Percentiles rank a stretch among this genome's conserved stretches.
Evolutionary conservation across 2,329 filamentous ascomycete genomes (phyloP).

Genomic region (Cordyceps javanica): DNA sequence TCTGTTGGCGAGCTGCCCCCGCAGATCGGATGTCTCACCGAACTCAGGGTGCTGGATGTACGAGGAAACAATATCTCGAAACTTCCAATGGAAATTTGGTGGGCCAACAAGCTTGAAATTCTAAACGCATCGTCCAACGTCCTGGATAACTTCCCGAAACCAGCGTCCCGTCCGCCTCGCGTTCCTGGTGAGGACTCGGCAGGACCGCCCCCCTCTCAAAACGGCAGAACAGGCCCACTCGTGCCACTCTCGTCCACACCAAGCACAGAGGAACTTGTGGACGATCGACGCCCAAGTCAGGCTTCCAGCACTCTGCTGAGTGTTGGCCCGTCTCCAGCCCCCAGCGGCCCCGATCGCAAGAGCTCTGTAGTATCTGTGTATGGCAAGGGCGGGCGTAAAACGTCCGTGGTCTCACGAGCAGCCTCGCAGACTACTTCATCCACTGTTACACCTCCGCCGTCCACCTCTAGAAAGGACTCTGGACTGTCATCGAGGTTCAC

Average conservation of each 20-base stretch:
- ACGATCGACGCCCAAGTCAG: slow-evolving; percentile 73
- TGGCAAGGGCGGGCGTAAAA: slow-evolving; percentile 74
- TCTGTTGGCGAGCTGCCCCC: slow-evolving; percentile 75
- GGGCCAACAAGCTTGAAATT: slow-evolving; percentile 81
- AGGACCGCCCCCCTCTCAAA: slow-evolving; percentile 28
- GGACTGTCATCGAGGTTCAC: slow-evolving; percentile 71
- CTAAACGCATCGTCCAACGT: slow-evolving; percentile 96
- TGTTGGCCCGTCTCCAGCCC: slow-evolving; percentile 62
- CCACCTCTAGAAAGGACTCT: slow-evolving; percentile 73
- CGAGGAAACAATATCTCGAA: slow-evolving; percentile 89
- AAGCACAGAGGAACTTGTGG: slow-evolving; percentile 71
- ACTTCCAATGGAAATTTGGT: slow-evolving; percentile 92
- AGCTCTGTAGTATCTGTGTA: slow-evolving; percentile 78
- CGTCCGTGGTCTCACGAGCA: slow-evolving; percentile 69
- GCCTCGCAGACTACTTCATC: slow-evolving; percentile 40
- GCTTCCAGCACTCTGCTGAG: slow-evolving; percentile 70
- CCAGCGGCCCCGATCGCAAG: slow-evolving; percentile 60
- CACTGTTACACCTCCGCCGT: slow-evolving; percentile 44
- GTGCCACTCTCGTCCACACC: slow-evolving; percentile 51
- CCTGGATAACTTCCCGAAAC: slow-evolving; percentile 84
- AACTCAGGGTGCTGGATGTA: slow-evolving; percentile 80
- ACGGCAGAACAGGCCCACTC: slow-evolving; percentile 35
- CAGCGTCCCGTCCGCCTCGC: slow-evolving; percentile 62
- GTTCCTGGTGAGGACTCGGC: slow-evolving; percentile 44
- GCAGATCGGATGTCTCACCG: slow-evolving; percentile 80